Evolutionary conservation across 1,139 yeast genomes (phyloP), one percentile per base, ranked within the genome.

Genomic region (Pichia sp.): DNA sequence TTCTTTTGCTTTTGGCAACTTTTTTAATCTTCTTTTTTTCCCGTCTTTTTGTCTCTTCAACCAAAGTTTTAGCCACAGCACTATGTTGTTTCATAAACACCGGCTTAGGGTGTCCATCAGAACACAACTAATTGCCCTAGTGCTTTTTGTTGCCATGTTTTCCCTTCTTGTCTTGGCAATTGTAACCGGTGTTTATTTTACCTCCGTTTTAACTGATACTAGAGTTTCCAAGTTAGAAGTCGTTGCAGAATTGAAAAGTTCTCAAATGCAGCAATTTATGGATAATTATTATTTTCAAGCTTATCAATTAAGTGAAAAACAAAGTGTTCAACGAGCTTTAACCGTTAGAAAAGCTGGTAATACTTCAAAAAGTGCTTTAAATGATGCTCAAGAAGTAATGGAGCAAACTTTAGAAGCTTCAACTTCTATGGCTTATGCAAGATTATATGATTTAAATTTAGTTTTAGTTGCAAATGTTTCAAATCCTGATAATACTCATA

Each of bases 101-200:
- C 46, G 61, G 37, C 61, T 73, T 31, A 72, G 74, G 45, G 63
- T 76, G 40, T 78, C 80, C 29, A 76, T 76, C 46, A 60, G 78
- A 50, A 74, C 80, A 33, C 96, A 89, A 66, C 77, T 89, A 45
- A 81, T 87, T 47, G 74, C 79, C n/a, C 66, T 88, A 39, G 95
- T 87, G 52, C 71, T 85, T 47, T 66, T 81, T 48, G 85, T 88
- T 26, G 83, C 94, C 20, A 69, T 85, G 31, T 66, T 85, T 40
- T 87, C 96, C 3, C 68, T 89, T 40, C 66, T 84, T 25, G 76
- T 86, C 6, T 64, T 89, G 37, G 91, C 95, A 11, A 66, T 85
- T 22, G 86, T 83, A 9, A 78, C 94, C 2, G 94, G 94, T 37
- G 76, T 84, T 8, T 86, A 84, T 62, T 86, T 84, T 56, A 76